These are phyloP conservation scores for Stephanodiscus triporus DNA, from an alignment of 108 stramenopile species.

Conservation along the genomic window DNA sequence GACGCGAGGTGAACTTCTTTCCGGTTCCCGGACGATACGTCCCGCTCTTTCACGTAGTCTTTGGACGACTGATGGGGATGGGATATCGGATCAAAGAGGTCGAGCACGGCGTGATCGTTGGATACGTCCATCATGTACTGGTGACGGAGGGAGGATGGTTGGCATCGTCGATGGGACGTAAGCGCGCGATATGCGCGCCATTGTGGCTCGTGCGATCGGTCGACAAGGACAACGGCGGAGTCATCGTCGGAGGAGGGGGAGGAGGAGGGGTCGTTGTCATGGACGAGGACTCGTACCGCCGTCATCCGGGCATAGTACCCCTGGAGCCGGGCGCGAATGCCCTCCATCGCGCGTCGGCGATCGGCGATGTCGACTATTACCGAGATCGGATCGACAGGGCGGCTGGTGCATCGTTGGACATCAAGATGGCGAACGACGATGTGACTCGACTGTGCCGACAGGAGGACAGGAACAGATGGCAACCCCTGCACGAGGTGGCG, in stretches of 20 bases:
- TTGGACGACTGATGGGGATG: slow-evolving; percentile 43
- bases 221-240: slow-evolving; percentile 14
- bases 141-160: slow-evolving; percentile 25
- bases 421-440: neutral
- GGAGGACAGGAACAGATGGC: slow-evolving; percentile 50
- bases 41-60: slow-evolving; percentile 40
- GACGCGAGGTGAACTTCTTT: slow-evolving; percentile 43
- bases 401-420: neutral
- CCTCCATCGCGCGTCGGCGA: slow-evolving; percentile 33
- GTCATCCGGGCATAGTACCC: slow-evolving; percentile 9
- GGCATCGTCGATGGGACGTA: slow-evolving; percentile 27
- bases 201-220: slow-evolving; percentile 26
- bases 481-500: slow-evolving; percentile 48
- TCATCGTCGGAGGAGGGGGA: too few species aligned
- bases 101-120: slow-evolving; percentile 36
- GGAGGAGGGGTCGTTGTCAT: neutral
- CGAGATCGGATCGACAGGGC: slow-evolving; percentile 11
- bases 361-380: slow-evolving; percentile 18
- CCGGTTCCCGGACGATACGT: slow-evolving; percentile 43
- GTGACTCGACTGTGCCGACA: slow-evolving; percentile 33
- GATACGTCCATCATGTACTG: slow-evolving; percentile 17
- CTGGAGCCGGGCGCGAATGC: slow-evolving; percentile 28
- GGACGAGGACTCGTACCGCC: neutral
- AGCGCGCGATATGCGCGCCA: slow-evolving; percentile 26
- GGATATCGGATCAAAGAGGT: slow-evolving; percentile 42